phyloP scores from a whole-genome alignment of 768 basidiomycete genomes.

The Porphyrellus cyaneotinctus region DNA sequence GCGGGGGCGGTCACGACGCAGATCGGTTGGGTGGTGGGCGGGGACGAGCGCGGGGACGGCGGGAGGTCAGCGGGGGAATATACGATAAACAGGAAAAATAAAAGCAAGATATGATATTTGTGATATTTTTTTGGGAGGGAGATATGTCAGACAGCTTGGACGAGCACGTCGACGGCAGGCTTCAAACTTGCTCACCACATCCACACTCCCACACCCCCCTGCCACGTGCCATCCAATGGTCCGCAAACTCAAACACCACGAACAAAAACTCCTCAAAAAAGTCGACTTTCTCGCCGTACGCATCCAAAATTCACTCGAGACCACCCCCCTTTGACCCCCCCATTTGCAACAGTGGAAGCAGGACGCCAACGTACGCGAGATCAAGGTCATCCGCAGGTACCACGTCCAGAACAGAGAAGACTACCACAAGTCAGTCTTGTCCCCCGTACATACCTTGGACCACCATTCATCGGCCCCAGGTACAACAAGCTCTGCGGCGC shows the following conservation, averaged over 20 bases:
- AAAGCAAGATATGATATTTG: conserved; percentile 27
- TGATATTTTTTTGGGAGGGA: conserved; percentile 25
- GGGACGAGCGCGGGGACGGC: neutral
- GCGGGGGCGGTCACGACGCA: conserved; percentile 13
- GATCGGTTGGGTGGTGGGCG: conserved; percentile 16
- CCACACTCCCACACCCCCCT: conserved; percentile 27
- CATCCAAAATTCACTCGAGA: conserved; percentile 6
- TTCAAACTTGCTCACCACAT: conserved; percentile 19
- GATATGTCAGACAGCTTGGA: conserved; percentile 26
- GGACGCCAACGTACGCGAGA: conserved; percentile 86
- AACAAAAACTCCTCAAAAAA: conserved; percentile 91
- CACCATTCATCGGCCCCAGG: conserved; percentile 32
- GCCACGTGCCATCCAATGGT: conserved; percentile 51
- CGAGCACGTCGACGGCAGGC: conserved; percentile 31
- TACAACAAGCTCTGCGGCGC: conserved; percentile 96
- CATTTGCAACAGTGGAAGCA: conserved; percentile 77
- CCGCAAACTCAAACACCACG: conserved; percentile 93
- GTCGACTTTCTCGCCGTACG: conserved; percentile 93
- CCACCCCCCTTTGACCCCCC: neutral
- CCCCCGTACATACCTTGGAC: neutral
- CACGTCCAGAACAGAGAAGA: conserved; percentile 94
- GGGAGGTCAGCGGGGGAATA: conserved; percentile 4
- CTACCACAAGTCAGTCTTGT: conserved; percentile 69
- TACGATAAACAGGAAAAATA: conserved; percentile 13
- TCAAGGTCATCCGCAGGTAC: conserved; percentile 91